A percentile compares a stretch with the other conserved stretches of the same genome.
phyloP scores from a whole-genome alignment of 306 rosid species.

The Hippophae tibetana region DNA sequence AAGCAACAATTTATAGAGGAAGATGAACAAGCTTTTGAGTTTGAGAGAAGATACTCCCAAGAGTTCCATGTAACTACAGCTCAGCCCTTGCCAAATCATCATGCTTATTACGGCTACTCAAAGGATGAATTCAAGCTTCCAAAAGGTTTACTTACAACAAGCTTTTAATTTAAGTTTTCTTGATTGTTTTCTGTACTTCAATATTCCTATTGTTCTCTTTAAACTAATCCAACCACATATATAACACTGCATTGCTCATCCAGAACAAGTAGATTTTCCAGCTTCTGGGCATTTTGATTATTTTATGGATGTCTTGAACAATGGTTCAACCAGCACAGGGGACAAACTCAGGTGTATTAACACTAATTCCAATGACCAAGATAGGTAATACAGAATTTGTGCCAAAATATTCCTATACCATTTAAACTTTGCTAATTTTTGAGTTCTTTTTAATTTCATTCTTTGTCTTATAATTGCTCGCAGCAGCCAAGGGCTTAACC shows the following conservation, averaged over 20 bases:
- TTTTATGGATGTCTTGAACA: constrained; percentile 24
- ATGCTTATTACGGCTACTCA: constrained; percentile 17
- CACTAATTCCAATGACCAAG: constrained; percentile 22
- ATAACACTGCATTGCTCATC: not conserved
- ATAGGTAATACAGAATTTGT: constrained; percentile 15
- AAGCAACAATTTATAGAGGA: constrained; percentile 26
- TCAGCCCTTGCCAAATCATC: constrained; percentile 18
- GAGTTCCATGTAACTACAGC: constrained; percentile 12
- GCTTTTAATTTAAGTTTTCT: not conserved
- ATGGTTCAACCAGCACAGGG: constrained; percentile 24
- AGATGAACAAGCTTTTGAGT: constrained; percentile 24
- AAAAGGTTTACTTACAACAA: constrained; percentile 16
- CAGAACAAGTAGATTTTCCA: constrained; percentile 24
- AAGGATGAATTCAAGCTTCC: constrained; percentile 19
- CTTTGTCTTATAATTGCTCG: not conserved
- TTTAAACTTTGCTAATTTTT: not conserved
- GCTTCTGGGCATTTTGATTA: constrained; percentile 18
- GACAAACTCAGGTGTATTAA: constrained; percentile 15
- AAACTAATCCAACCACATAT: not conserved
- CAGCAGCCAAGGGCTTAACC: constrained; percentile 29
- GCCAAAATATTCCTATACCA: not conserved
- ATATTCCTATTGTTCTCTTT: not conserved
- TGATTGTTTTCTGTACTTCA: not conserved
- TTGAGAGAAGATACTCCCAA: constrained; percentile 20
- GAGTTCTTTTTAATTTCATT: not conserved